Conservation (phyloP, 495 filamentous ascomycete species). For the Elaphomyces granulatus region DNA sequence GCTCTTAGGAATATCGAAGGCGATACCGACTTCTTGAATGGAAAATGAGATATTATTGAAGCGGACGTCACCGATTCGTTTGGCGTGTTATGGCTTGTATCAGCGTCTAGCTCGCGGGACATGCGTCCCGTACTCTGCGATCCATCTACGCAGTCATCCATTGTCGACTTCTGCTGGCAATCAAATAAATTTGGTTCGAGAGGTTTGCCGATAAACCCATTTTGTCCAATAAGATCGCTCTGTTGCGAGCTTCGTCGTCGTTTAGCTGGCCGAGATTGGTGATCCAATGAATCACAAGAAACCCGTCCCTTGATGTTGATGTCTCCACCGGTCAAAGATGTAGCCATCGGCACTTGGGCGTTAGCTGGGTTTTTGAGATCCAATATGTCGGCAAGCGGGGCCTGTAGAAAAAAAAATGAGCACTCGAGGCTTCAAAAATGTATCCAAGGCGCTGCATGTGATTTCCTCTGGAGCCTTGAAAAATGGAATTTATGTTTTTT, state of each 20-base stretch:
- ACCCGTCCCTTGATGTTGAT: conserved; percentile 1
- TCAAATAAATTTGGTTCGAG: neutral
- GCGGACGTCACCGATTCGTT: conserved; percentile 19
- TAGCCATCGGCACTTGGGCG: conserved; percentile 1
- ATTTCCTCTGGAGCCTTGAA: too few relatives aligned
- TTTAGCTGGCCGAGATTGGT: conserved; percentile 11
- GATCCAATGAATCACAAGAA: neutral
- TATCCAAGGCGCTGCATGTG: too few relatives aligned
- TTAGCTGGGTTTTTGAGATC: neutral
- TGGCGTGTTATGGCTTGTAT: conserved; percentile 15
- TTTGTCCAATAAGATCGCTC: neutral
- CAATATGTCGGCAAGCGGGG: conserved; percentile 2
- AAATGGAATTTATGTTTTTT: too few relatives aligned
- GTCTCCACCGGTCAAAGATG: conserved; percentile 3
- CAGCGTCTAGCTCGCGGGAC: conserved; percentile 9
- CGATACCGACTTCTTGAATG: conserved; percentile 18
- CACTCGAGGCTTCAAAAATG: too few relatives aligned
- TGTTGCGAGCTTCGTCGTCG: conserved; percentile 8
- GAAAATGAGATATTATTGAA: conserved; percentile 14
- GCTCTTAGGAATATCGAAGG: conserved; percentile 13
- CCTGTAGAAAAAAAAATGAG: conserved; percentile 18
- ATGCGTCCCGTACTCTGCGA: conserved; percentile 2
- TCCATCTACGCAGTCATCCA: neutral
- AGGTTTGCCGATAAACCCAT: neutral
- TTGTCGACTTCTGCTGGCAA: neutral